Evolutionary conservation across 2,329 filamentous ascomycete species (phyloP).

Genomic region (Hypoxylon sp.): DNA sequence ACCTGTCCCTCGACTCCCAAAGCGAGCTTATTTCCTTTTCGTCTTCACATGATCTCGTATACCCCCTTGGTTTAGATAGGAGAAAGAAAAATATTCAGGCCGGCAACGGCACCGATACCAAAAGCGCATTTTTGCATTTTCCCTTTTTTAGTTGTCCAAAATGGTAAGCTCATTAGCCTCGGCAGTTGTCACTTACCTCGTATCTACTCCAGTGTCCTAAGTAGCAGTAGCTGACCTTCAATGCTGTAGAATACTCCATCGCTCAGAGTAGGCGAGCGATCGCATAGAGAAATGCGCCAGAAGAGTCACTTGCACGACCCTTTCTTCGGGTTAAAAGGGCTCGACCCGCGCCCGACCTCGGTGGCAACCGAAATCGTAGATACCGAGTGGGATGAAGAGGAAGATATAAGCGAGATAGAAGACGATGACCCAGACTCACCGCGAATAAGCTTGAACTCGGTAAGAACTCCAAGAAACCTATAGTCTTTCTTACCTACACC

Average conservation of each 20-base stretch:
- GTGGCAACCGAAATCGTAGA: conserved; percentile 83
- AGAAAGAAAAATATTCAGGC: conserved; percentile 43
- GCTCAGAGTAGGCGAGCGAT: conserved; percentile 48
- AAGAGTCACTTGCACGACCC: conserved; percentile 65
- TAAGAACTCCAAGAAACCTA: conserved; percentile 59
- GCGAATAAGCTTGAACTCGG: conserved; percentile 77
- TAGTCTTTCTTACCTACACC: neutral
- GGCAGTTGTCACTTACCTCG: conserved; percentile 18
- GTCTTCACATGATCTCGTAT: conserved; percentile 49
- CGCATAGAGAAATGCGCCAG: conserved; percentile 65
- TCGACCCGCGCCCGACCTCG: conserved; percentile 71
- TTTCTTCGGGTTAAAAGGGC: conserved; percentile 71
- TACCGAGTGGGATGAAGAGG: conserved; percentile 80
- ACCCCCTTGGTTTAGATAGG: conserved; percentile 48
- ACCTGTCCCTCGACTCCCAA: conserved; percentile 46
- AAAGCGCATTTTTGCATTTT: conserved; percentile 43
- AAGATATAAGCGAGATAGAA: conserved; percentile 70
- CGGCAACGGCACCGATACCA: conserved; percentile 52
- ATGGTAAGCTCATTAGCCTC: conserved; percentile 43
- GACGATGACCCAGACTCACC: conserved; percentile 71
- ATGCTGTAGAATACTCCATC: conserved; percentile 47
- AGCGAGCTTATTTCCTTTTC: conserved; percentile 48
- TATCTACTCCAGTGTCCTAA: conserved; percentile 5
- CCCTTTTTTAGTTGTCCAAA: conserved; percentile 40
- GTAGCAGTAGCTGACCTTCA: conserved; percentile 28